Evolutionary conservation across 176 grass and related monocot genomes (phyloP).

Genomic region (Oryza australiensis): DNA sequence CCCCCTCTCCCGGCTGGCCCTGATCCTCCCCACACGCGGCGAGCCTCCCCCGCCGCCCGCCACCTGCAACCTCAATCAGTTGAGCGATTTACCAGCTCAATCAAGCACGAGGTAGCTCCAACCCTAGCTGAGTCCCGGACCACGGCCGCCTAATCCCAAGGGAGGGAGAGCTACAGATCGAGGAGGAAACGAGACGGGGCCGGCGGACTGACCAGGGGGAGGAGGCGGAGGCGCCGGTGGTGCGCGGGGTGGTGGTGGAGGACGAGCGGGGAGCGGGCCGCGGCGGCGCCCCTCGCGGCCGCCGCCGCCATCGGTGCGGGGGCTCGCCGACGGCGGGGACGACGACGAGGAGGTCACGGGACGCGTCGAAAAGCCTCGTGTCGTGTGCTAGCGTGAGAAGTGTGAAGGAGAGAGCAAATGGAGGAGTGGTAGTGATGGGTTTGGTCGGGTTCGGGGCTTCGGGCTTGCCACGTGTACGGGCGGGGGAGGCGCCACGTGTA

Average conservation of each 20-base stretch:
- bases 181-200: too few species aligned
- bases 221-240: background rate
- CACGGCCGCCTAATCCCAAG: background rate
- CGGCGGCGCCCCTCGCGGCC: conserved; percentile 40
- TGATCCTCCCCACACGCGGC: conserved; percentile 34
- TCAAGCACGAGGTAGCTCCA: background rate
- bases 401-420: background rate
- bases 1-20: background rate
- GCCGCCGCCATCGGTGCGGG: conserved; percentile 39
- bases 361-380: too few species aligned
- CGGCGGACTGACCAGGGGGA: conserved; percentile 32
- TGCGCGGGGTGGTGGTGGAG: conserved; percentile 22
- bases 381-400: background rate
- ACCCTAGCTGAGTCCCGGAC: background rate
- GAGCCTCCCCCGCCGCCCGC: conserved; percentile 20
- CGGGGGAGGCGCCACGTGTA: too few species aligned
- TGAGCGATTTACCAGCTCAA: too few species aligned
- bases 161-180: background rate
- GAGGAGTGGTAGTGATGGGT: background rate
- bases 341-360: background rate
- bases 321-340: conserved; percentile 23
- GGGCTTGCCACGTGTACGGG: background rate
- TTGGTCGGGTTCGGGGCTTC: background rate
- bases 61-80: background rate
- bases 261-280: conserved; percentile 52